Base-by-base conservation (phyloP, 2,329 filamentous ascomycete species). In the Fonsecaea monophora region DNA sequence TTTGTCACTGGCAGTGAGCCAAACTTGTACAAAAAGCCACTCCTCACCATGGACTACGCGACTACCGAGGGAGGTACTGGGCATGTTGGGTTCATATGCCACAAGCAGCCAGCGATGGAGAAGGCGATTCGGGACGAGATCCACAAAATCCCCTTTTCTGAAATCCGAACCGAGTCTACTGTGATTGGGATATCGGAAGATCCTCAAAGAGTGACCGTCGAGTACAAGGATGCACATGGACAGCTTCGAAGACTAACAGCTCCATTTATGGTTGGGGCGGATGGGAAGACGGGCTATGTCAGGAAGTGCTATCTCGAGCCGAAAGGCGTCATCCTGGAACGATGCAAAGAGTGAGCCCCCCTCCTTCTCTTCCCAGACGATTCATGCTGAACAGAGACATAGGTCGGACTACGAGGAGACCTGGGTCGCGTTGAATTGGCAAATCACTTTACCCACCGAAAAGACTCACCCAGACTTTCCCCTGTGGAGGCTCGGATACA, bases 281-380 rank as follows among this genome's bases (percentile, higher is more conserved):
- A 78, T 69, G 73, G 75, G 1, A 77, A 73, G 66, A 75, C 68
- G 71, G 77, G 77, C 38, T 75, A 69, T 65, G 75, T 73, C 15
- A 67, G 75, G 12, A 77, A 77, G 60, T 67, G 68, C 7, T 77
- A 75, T 64, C 67, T 77, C 2, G 66, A 77, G 60, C 71, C 75
- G 10, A 72, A 64, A 59, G 75, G 74, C 3, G 67, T 76, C 12
- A 56, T 63, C 32, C 64, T 71, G 69, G 62, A 67, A 37, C 63
- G 57, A 37, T 69, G 66, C 45, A 61, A 71, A 66, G 62, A 66
- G 68, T 71, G 37, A 64, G 68, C 65, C 65, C 12, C 53, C 21
- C 34, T 58, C 4, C 57, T 12, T 30, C 15, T 12, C 34, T 18
- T 35, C 8, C 15, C 8, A 15, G 15, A 18, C 3, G 45, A 32